Evolutionary conservation across 306 rosid genomes (phyloP).

Genomic region (Glycine latifolia): DNA sequence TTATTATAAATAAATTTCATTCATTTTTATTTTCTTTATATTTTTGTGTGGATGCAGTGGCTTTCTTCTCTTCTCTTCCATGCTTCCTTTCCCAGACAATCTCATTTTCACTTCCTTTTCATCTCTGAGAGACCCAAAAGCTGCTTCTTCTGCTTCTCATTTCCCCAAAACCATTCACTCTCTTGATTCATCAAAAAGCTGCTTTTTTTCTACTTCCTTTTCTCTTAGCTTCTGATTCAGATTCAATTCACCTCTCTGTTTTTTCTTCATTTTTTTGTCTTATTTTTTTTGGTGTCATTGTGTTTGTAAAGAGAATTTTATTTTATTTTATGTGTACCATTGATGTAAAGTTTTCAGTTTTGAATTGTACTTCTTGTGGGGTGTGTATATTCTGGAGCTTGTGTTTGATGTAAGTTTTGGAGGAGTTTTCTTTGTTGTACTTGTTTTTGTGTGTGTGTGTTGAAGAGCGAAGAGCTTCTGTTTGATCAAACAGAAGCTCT

Average conservation of each 20-base stretch:
- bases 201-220: not conserved
- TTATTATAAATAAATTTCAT: not conserved
- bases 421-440: constrained; percentile 15
- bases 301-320: constrained; percentile 11
- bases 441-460: constrained; percentile 22
- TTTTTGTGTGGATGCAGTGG: constrained; percentile 75
- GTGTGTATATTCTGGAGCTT: not conserved
- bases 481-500: constrained; percentile 42
- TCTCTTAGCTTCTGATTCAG: constrained; percentile 36
- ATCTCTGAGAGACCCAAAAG: constrained; percentile 45
- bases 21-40: not conserved
- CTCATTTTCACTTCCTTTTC: constrained; percentile 52
- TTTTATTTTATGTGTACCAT: constrained; percentile 16
- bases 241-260: constrained; percentile 26
- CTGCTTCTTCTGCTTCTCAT: constrained; percentile 26
- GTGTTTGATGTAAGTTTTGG: constrained; percentile 41
- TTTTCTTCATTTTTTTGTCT: not conserved
- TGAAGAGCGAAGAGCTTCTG: not conserved
- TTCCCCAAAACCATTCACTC: constrained; percentile 34
- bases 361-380: constrained; percentile 32
- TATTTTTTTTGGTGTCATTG: constrained; percentile 40
- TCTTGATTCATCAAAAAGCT: constrained; percentile 37
- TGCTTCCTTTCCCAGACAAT: constrained; percentile 55
- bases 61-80: constrained; percentile 56
- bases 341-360: constrained; percentile 46